phyloP scores from a whole-genome alignment of 306 rosid species.

The Ceratonia siliqua region DNA sequence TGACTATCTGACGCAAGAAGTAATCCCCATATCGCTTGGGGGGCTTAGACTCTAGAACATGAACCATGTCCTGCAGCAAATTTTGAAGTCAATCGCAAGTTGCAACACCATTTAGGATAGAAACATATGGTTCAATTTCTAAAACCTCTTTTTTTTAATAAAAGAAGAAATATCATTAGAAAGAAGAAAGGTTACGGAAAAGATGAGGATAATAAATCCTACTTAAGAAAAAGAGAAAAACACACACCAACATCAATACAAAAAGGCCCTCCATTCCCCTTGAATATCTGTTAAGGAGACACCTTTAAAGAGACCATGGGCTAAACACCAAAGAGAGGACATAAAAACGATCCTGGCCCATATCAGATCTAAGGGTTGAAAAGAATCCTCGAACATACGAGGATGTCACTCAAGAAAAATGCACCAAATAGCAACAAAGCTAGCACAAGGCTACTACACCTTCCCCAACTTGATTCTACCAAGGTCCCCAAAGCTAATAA shows the following conservation, averaged over 20 bases:
- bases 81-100: neutral
- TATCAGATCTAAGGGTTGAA: neutral
- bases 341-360: neutral
- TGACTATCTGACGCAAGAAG: slow-evolving; percentile 86
- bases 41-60: slow-evolving; percentile 72
- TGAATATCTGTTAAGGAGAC: neutral
- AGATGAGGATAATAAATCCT: neutral
- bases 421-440: neutral
- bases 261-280: neutral
- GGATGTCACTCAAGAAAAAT: neutral
- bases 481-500: neutral
- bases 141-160: neutral
- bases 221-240: neutral
- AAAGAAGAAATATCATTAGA: neutral
- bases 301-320: neutral
- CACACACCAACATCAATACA: neutral
- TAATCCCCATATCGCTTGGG: slow-evolving; percentile 80
- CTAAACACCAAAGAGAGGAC: neutral
- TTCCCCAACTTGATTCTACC: neutral
- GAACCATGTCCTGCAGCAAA: slow-evolving; percentile 69
- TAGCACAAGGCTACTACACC: too few relatives aligned
- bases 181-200: neutral
- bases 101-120: slow-evolving; percentile 1
- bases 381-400: neutral
- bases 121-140: slow-evolving; percentile 37